Conservation (phyloP, 2,329 filamentous ascomycete species). For the Purpureocillium lavendulum region DNA sequence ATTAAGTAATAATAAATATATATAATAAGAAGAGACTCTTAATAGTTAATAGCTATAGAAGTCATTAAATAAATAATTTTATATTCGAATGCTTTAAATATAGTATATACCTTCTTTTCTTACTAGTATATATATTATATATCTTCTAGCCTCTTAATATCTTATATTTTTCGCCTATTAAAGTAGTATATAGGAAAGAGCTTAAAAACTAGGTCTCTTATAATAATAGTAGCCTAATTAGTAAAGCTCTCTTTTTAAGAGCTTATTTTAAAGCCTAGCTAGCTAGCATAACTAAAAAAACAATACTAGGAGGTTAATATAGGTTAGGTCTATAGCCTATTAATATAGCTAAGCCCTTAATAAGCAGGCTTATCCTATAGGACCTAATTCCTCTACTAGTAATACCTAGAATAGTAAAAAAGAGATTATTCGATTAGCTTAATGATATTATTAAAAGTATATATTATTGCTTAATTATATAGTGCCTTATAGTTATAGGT, state of each 20-base stretch:
- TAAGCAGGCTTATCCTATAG: neutral
- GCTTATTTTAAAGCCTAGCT: neutral
- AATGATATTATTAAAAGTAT: too few relatives aligned
- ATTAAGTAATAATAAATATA: too few relatives aligned
- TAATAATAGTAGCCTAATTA: neutral
- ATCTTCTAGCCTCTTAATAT: slow-evolving; percentile 4
- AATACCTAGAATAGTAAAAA: too few relatives aligned
- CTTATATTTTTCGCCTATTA: neutral
- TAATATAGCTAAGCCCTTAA: neutral
- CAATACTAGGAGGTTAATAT: neutral
- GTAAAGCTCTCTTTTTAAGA: neutral
- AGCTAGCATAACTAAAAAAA: neutral
- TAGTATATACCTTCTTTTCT: slow-evolving; percentile 2
- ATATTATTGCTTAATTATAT: too few relatives aligned
- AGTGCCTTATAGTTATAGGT: too few relatives aligned
- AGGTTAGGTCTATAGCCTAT: neutral
- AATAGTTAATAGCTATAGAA: slow-evolving; percentile 3
- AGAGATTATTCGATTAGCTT: too few relatives aligned
- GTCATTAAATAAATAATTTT: slow-evolving; percentile 2
- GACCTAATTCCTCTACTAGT: too few relatives aligned
- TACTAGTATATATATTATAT: slow-evolving; percentile 1
- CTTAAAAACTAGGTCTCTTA: neutral
- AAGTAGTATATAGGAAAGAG: neutral
- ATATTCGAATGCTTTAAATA: slow-evolving; percentile 1
- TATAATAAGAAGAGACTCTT: neutral